These are phyloP conservation scores for Kingdonia uniflora DNA, from an alignment of 164 flowering plant genomes.

Conservation along the genomic window DNA sequence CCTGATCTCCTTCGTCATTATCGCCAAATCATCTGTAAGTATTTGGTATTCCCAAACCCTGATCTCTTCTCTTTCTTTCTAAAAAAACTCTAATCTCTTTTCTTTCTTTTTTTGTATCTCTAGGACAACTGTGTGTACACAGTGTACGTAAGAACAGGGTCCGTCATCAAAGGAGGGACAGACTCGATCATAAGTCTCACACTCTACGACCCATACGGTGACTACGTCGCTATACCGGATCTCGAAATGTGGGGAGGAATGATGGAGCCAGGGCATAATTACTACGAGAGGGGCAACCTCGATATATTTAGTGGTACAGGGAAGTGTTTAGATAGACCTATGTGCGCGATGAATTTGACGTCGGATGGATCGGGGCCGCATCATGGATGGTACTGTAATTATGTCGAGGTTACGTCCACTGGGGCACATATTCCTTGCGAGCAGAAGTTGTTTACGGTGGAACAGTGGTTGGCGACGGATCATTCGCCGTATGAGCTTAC, in stretches of 20 bases:
- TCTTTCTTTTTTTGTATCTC: background rate
- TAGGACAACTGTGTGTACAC: conserved; percentile 69
- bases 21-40: conserved; percentile 10
- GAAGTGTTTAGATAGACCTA: conserved; percentile 35
- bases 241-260: conserved; percentile 81
- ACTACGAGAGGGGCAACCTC: conserved; percentile 81
- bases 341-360: conserved; percentile 58
- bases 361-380: conserved; percentile 70
- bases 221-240: conserved; percentile 25
- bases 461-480: conserved; percentile 80
- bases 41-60: no score
- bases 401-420: conserved; percentile 70
- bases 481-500: conserved; percentile 49
- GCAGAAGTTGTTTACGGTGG: conserved; percentile 51
- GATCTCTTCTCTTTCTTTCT: background rate
- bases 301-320: conserved; percentile 80
- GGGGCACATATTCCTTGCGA: conserved; percentile 49
- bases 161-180: conserved; percentile 65
- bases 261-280: conserved; percentile 56
- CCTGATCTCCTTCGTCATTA: conserved; percentile 4
- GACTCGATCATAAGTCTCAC: conserved; percentile 56
- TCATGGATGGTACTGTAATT: conserved; percentile 85
- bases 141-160: conserved; percentile 68
- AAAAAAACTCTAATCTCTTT: background rate
- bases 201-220: conserved; percentile 31